Percentiles rank a stretch among this genome's conserved stretches.
phyloP scores from a whole-genome alignment of 1,284 basidiomycete species.

The Lignosus rhinocerotis region DNA sequence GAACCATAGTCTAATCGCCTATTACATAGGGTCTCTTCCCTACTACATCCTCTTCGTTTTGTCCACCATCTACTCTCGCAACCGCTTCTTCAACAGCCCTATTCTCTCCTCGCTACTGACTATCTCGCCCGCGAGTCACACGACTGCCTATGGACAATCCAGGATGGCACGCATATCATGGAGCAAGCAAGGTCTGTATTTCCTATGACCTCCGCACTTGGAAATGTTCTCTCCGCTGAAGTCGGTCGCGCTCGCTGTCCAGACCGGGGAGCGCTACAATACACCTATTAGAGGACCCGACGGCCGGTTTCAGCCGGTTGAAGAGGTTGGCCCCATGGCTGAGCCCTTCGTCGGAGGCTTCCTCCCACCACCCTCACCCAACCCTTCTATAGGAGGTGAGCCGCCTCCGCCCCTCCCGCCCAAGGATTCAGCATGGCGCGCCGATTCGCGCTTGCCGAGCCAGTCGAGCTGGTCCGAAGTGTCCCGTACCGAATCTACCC shows the following conservation, averaged over 20 bases:
- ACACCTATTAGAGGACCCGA: slow-evolving; percentile 48
- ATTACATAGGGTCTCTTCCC: background rate
- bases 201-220: background rate
- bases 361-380: slow-evolving; percentile 23
- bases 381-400: slow-evolving; percentile 22
- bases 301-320: slow-evolving; percentile 52
- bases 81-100: background rate
- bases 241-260: background rate
- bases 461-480: slow-evolving; percentile 16
- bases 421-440: slow-evolving; percentile 33
- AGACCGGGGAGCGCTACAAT: slow-evolving; percentile 50
- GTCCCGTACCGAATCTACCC: slow-evolving; percentile 16
- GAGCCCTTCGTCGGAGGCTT: slow-evolving; percentile 47
- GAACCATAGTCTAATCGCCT: slow-evolving; percentile 2
- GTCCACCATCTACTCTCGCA: slow-evolving; percentile 8
- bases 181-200: slow-evolving; percentile 30
- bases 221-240: background rate
- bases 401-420: slow-evolving; percentile 38
- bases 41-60: background rate
- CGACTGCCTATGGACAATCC: slow-evolving; percentile 57
- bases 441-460: slow-evolving; percentile 21
- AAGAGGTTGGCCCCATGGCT: slow-evolving; percentile 57
- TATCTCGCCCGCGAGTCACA: background rate
- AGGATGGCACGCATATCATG: slow-evolving; percentile 64
- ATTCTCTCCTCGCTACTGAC: background rate